Base-by-base conservation (phyloP, 208 protist genomes). In the Strigomonas galati region DNA sequence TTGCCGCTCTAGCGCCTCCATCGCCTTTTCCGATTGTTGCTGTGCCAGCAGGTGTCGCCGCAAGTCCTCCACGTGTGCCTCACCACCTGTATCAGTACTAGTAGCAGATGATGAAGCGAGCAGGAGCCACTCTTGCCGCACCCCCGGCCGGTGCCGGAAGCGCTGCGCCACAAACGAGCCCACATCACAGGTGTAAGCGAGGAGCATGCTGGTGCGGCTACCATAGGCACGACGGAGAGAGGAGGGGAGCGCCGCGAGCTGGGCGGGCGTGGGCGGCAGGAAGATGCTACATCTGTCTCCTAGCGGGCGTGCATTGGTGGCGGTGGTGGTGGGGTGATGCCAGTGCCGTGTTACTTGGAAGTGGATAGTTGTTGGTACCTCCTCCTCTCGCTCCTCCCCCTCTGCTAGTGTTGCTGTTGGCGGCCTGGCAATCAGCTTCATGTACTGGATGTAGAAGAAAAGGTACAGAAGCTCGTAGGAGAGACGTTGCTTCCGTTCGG, bases 391-490 rank as follows among this genome's bases (percentile, higher is more conserved):
- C 12, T n/a, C 40, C 12, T n/a, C 40, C 40, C 40, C 12, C 40
- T 2, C 9, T 9, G 9, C 6, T 9, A 37, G 32, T 37, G 32
- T 2, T 9, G 2, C 32, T 37, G n/a, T n/a, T n/a, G n/a, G n/a
- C n/a, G n/a, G 12, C 10, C 15, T 2, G 12, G 15, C 40, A 9
- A 46, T 46, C 28, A n/a, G n/a, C n/a, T 43, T 12, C 21, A 24
- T 43, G 9, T 59, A 35, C 24, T 52, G 46, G 0, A 27, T 44
- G 65, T 56, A 74, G 35, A 68, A 80, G 37, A 74, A 62, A 26
- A 69, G 27, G 31, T 67, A 64, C 19, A 92, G 43, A 27, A 88
- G 67, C 67, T 83, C 76, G 54, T 92, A 85, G 0, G 72, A 75
- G 14, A 70, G 32, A 15, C 72, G 74, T 59, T 92, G 85, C 15